phyloP scores from a whole-genome alignment of 371 early-diverging fungal species.

The Apophysomyces trapeziformis region DNA sequence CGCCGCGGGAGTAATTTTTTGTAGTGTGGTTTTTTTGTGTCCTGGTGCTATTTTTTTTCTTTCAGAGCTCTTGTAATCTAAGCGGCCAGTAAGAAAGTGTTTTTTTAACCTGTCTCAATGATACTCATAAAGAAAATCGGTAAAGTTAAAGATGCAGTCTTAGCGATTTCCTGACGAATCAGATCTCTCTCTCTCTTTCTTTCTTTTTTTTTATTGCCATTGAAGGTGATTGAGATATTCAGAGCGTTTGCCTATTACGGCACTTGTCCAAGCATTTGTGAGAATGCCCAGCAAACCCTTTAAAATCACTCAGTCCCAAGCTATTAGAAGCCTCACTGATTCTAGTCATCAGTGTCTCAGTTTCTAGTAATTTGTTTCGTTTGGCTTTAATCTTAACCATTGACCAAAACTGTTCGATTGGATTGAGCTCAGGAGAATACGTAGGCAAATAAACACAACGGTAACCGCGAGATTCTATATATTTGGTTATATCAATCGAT shows the following conservation, averaged over 20 bases:
- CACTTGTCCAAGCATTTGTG: conserved; percentile 15
- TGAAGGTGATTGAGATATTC: too few species aligned
- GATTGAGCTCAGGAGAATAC: conserved; percentile 15
- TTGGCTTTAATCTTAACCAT: conserved; percentile 8
- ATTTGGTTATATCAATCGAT: too few species aligned
- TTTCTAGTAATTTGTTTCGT: neutral
- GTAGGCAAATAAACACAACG: neutral
- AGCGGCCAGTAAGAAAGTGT: too few species aligned
- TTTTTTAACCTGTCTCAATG: too few species aligned
- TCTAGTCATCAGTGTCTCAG: neutral
- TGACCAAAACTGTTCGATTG: conserved; percentile 18
- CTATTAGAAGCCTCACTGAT: conserved; percentile 13
- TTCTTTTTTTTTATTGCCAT: neutral
- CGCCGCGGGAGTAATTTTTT: too few species aligned
- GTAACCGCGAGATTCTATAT: neutral
- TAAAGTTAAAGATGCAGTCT: too few species aligned
- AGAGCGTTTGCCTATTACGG: neutral
- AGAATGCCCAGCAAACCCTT: conserved; percentile 16
- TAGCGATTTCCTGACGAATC: too few species aligned
- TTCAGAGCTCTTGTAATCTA: too few species aligned
- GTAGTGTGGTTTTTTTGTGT: too few species aligned
- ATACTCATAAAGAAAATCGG: too few species aligned
- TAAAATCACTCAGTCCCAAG: conserved; percentile 13
- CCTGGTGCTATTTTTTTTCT: too few species aligned
- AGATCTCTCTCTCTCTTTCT: too few species aligned